A percentile compares a stretch with the other conserved stretches of the same genome.
Evolutionary conservation across 176 grass and related monocot species (phyloP).

Genomic region (Hordeum marinum): DNA sequence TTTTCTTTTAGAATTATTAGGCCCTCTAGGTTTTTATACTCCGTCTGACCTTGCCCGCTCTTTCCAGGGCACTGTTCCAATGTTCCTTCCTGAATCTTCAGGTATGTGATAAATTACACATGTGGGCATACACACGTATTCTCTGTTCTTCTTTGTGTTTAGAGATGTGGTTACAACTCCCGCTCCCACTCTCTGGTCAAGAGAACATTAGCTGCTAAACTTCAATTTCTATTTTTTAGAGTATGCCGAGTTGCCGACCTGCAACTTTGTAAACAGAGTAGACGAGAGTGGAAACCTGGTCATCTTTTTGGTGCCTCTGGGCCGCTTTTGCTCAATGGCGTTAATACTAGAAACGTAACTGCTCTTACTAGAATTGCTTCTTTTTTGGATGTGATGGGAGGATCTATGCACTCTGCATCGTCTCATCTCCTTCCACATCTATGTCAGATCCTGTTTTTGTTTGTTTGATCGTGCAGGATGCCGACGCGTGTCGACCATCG

Average conservation of each 20-base stretch:
- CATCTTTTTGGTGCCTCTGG: not conserved
- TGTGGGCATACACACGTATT: not conserved
- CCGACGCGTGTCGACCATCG: no score
- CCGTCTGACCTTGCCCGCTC: not conserved
- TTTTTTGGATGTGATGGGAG: not conserved
- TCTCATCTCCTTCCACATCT: no score
- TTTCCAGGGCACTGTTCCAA: not conserved
- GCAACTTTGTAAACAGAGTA: not conserved
- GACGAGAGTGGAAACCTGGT: slow-evolving; percentile 11
- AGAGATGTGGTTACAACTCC: no score
- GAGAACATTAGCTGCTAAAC: no score
- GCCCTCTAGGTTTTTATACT: not conserved
- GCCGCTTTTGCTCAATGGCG: not conserved
- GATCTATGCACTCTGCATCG: not conserved
- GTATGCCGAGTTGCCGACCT: no score
- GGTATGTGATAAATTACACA: not conserved
- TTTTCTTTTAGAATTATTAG: not conserved
- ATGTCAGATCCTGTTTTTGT: no score
- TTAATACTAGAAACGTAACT: not conserved
- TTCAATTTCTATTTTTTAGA: no score
- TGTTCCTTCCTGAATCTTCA: not conserved
- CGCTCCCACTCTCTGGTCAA: no score
- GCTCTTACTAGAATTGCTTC: slow-evolving; percentile 9
- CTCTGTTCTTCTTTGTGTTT: no score
- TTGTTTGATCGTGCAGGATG: no score